Evolutionary conservation across 352 stramenopile genomes (phyloP).

Genomic region (Globisporangium spiculum): DNA sequence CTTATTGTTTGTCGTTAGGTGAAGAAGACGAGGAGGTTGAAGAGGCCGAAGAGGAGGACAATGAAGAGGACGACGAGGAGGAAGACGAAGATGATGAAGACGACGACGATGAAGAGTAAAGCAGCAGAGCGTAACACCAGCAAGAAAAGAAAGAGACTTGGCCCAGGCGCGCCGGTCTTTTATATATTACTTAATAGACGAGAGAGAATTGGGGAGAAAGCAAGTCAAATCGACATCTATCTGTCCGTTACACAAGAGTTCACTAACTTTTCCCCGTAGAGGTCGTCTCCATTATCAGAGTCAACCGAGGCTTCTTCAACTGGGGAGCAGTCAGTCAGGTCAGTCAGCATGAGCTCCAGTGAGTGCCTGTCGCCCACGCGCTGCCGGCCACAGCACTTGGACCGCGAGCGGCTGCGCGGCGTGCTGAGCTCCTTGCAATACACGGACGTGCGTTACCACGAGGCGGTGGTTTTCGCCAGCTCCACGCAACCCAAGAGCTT

Average conservation of each 20-base stretch:
- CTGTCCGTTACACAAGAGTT: conserved; percentile 24
- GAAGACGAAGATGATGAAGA: conserved; percentile 37
- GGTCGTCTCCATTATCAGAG: neutral
- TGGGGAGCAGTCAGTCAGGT: neutral
- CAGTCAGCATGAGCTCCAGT: conserved; percentile 4
- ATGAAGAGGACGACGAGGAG: conserved; percentile 30
- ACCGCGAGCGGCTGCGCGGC: conserved; percentile 47
- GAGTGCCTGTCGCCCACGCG: conserved; percentile 37
- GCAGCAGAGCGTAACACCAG: conserved; percentile 23
- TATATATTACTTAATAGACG: conserved; percentile 23
- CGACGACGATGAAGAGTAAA: conserved; percentile 54
- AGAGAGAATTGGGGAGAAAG: conserved; percentile 5
- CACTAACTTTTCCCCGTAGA: neutral
- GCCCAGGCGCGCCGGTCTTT: conserved; percentile 17
- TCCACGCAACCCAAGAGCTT: conserved; percentile 24
- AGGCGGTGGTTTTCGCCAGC: conserved; percentile 46
- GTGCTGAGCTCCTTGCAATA: conserved; percentile 34
- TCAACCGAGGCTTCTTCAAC: neutral
- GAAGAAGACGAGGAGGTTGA: conserved; percentile 31
- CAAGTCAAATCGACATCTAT: neutral
- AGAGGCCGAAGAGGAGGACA: conserved; percentile 23
- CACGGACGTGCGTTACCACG: conserved; percentile 43
- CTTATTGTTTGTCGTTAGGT: conserved; percentile 11
- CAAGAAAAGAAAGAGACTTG: conserved; percentile 15
- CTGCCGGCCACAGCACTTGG: conserved; percentile 51